Base-by-base conservation (phyloP, 352 stramenopile species). In the Albugo laibachii region DNA sequence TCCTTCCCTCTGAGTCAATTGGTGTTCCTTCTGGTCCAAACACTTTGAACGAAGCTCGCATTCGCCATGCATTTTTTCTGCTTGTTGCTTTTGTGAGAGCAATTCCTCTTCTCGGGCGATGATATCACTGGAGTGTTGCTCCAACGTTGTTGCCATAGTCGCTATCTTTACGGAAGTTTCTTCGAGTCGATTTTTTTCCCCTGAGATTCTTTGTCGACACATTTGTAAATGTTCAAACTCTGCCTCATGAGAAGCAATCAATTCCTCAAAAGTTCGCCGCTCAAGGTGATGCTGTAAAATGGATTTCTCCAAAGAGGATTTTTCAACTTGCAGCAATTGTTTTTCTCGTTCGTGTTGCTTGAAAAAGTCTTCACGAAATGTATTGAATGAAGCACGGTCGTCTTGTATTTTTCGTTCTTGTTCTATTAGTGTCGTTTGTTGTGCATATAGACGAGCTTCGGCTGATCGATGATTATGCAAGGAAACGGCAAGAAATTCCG, bases 351-450 rank as follows among this genome's bases (percentile, higher is more conserved):
- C 55, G 27, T 78, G 63, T 18, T 78, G 52, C 20, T 56, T 24
- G 5, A 65, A 38, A 20, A 52, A 56, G 27, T 80, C 65, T 49
- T 82, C 69, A 3, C 63, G 65, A 15, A 69, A 70, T 0, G 61
- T 63, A 16, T 63, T 63, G 49, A 82, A 78, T 1, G 63, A 54
- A 12, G 67, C 53, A 42, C 69, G 50, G 13, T 66, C 65, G 35
- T 80, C 56, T 31, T 72, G 72, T 1, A 82, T 40, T 20, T 64
- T 45, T 31, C 61, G 58, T 41, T 80, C 69, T 19, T 67, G 59
- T 14, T 69, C 63, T 24, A 76, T 55, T 0, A 80, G 49, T 36
- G 57, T 51, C 19, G 58, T 58, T 1, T 66, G 55, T 3, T 66
- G 62, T 11, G 52, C 63, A 20, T 54, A 39, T 6, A 82, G 37